Percentiles rank a stretch among this genome's conserved stretches.
These are phyloP conservation scores for Thecaphora thlaspeos DNA, from an alignment of 1,284 basidiomycete genomes.

Conservation along the genomic window DNA sequence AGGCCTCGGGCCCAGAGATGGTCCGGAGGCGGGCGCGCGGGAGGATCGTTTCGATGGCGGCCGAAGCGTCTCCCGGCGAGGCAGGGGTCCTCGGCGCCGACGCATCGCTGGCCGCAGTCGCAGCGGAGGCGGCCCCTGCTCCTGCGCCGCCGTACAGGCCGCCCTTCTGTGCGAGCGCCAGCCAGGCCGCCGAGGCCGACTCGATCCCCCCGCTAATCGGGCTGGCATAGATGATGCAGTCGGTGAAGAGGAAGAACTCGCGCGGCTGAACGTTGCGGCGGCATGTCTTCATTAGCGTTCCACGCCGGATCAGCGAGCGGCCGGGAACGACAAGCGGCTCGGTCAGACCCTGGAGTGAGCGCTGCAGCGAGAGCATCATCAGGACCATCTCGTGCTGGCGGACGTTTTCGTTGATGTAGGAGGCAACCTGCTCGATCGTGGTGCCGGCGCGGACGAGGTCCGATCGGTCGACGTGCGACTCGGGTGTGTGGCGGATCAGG, in stretches of 20 bases:
- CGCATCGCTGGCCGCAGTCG: too few species aligned
- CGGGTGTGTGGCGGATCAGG: constrained; percentile 47
- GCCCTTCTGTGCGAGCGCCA: constrained; percentile 66
- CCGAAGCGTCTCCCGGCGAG: constrained; percentile 50
- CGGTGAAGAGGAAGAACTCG: constrained; percentile 55
- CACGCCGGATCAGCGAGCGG: constrained; percentile 45
- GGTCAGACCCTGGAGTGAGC: constrained; percentile 43
- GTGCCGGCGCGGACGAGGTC: constrained; percentile 34
- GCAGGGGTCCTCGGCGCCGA: too few species aligned
- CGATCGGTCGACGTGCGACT: constrained; percentile 38
- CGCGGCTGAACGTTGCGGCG: constrained; percentile 54
- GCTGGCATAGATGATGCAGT: constrained; percentile 52
- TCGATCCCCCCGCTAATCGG: constrained; percentile 42
- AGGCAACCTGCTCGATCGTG: constrained; percentile 51
- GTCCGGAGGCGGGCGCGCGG: constrained; percentile 10
- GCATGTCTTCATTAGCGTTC: constrained; percentile 52
- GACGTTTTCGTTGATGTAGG: constrained; percentile 54
- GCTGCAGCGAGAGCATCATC: constrained; percentile 50
- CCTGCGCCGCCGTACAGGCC: constrained; percentile 57
- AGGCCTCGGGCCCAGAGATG: constrained; percentile 18
- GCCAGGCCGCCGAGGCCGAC: constrained; percentile 45
- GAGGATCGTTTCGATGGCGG: constrained; percentile 5
- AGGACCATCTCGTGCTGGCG: constrained; percentile 55
- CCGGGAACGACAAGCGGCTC: constrained; percentile 52
- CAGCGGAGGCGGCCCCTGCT: too few species aligned